A percentile compares a stretch with the other conserved stretches of the same genome.
These are phyloP conservation scores for Exophiala xenobiotica DNA, from an alignment of 2,329 filamentous ascomycete species.

Conservation along the genomic window DNA sequence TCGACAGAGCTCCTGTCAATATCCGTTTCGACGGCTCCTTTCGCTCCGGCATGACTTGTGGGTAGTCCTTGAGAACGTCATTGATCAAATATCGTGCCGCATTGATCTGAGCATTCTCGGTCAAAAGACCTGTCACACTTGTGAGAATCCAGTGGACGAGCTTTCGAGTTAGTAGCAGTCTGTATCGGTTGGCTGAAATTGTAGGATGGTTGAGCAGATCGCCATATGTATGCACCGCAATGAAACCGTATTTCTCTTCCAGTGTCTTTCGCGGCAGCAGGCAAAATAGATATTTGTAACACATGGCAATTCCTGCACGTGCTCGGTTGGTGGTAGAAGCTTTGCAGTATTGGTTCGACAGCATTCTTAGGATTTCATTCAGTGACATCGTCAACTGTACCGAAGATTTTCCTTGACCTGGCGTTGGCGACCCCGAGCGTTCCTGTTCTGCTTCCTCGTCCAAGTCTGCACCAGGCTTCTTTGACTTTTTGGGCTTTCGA, in stretches of 20 bases:
- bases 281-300: slow-evolving; percentile 78
- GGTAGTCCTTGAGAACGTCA: slow-evolving; percentile 89
- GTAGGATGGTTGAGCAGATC: slow-evolving; percentile 76
- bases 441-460: slow-evolving; percentile 76
- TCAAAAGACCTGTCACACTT: slow-evolving; percentile 76
- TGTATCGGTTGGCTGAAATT: slow-evolving; percentile 81
- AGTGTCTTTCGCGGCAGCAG: slow-evolving; percentile 79
- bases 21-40: slow-evolving; percentile 86
- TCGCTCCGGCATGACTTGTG: slow-evolving; percentile 80
- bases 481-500: slow-evolving; percentile 71
- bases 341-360: slow-evolving; percentile 78
- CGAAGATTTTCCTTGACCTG: slow-evolving; percentile 70
- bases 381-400: slow-evolving; percentile 71
- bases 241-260: slow-evolving; percentile 76
- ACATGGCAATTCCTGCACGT: slow-evolving; percentile 79
- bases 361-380: slow-evolving; percentile 71
- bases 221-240: slow-evolving; percentile 75
- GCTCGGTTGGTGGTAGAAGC: slow-evolving; percentile 75
- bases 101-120: slow-evolving; percentile 82
- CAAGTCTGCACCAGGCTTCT: slow-evolving; percentile 59
- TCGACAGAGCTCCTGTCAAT: slow-evolving; percentile 74
- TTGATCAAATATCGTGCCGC: slow-evolving; percentile 82
- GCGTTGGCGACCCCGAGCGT: slow-evolving; percentile 64
- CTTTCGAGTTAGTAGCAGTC: slow-evolving; percentile 77
- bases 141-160: slow-evolving; percentile 81